These are phyloP conservation scores for Umbelopsis sp. DNA, from an alignment of 192 early-diverging fungal species.

Conservation along the genomic window DNA sequence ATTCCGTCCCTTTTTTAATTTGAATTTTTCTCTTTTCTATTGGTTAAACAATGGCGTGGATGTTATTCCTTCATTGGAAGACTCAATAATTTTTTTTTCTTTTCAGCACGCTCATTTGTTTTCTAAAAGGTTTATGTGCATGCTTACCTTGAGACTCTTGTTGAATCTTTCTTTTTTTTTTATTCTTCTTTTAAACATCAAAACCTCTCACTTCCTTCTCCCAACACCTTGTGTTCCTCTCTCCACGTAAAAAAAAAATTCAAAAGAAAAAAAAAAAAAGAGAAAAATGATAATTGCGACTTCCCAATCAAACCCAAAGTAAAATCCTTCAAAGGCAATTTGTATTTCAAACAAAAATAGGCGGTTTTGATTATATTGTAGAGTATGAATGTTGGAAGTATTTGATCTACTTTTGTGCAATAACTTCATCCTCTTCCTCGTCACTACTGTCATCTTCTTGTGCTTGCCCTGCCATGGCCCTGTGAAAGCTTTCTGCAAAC, in stretches of 20 bases:
- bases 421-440: not conserved
- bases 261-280: not conserved
- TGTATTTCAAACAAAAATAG: constrained; percentile 13
- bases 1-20: constrained; percentile 14
- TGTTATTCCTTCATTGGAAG: constrained; percentile 2
- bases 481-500: constrained; percentile 70
- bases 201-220: constrained; percentile 1
- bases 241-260: not conserved
- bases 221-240: too few species aligned
- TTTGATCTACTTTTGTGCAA: constrained; percentile 11
- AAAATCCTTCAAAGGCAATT: constrained; percentile 11
- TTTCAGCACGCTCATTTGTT: constrained; percentile 13
- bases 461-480: constrained; percentile 30
- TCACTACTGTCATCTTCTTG: not conserved
- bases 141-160: not conserved
- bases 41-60: constrained; percentile 6
- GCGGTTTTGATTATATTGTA: not conserved
- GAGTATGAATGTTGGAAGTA: not conserved
- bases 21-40: constrained; percentile 16
- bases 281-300: constrained; percentile 15
- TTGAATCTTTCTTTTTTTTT: not conserved
- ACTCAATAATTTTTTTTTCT: constrained; percentile 11
- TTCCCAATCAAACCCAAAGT: constrained; percentile 12
- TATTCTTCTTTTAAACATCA: not conserved
- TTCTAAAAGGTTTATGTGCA: constrained; percentile 15